These are phyloP conservation scores for Chenopodium formosanum DNA, from an alignment of 148 eudicot species.

Conservation along the genomic window DNA sequence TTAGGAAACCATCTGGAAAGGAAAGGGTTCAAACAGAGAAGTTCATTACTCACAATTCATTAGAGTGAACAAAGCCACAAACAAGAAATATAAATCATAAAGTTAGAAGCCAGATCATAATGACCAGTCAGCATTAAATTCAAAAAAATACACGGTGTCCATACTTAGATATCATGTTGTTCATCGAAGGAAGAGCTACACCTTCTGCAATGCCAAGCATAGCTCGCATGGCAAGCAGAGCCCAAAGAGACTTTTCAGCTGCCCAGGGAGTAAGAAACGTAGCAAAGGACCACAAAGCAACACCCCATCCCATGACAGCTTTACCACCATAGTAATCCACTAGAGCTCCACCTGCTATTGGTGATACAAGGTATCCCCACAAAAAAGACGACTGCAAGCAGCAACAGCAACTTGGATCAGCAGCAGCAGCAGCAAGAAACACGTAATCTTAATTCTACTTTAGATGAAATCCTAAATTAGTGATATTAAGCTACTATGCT, in stretches of 20 bases:
- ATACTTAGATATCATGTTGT: constrained; percentile 84
- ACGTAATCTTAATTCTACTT: background rate
- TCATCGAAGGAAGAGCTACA: constrained; percentile 97
- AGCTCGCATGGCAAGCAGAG: constrained; percentile 66
- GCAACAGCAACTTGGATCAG: constrained; percentile 25
- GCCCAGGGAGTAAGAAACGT: constrained; percentile 95
- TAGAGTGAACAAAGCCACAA: background rate
- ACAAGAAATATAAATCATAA: background rate
- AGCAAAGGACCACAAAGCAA: constrained; percentile 85
- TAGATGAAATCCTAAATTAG: background rate
- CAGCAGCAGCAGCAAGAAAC: constrained; percentile 34
- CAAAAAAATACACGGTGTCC: background rate
- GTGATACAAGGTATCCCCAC: constrained; percentile 93
- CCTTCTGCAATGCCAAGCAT: constrained; percentile 91
- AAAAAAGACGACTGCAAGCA: constrained; percentile 87
- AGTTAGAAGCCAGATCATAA: background rate
- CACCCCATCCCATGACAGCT: constrained; percentile 85
- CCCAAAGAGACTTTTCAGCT: constrained; percentile 72
- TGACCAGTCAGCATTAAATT: background rate
- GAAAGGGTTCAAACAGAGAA: constrained; percentile 21
- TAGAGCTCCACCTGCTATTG: constrained; percentile 86
- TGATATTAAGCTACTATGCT: background rate
- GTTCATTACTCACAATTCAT: constrained; percentile 3
- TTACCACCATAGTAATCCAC: constrained; percentile 94
- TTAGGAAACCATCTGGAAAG: constrained; percentile 85